These are phyloP conservation scores for Aspergillus hiratsukae DNA, from an alignment of 2,329 filamentous ascomycete genomes.

Conservation along the genomic window DNA sequence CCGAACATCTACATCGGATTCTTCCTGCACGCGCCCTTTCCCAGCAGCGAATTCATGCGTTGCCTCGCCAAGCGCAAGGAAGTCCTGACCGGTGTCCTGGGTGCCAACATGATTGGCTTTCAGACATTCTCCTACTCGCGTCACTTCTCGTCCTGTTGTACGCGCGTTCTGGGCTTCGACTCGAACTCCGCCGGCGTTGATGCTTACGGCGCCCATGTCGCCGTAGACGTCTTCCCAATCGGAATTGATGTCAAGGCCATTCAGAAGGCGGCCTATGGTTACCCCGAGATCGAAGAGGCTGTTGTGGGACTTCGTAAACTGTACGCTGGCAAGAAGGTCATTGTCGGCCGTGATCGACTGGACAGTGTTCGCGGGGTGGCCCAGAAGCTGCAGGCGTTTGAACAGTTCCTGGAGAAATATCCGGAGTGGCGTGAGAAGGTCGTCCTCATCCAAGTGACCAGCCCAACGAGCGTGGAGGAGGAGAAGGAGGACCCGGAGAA, in stretches of 20 bases:
- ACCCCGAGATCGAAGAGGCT: conserved; percentile 66
- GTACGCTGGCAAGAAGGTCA: conserved; percentile 88
- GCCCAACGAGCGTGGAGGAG: conserved; percentile 74
- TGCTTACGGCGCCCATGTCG: conserved; percentile 81
- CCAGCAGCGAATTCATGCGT: conserved; percentile 90
- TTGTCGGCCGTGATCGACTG: conserved; percentile 88
- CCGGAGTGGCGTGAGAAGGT: conserved; percentile 91
- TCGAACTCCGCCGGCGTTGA: conserved; percentile 82
- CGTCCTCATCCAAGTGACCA: conserved; percentile 91
- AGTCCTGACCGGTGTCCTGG: conserved; percentile 81
- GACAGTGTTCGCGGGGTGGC: conserved; percentile 89
- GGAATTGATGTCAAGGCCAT: conserved; percentile 86
- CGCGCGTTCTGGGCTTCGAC: conserved; percentile 82
- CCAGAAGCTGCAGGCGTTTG: conserved; percentile 94
- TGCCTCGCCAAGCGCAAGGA: conserved; percentile 86
- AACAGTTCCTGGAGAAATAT: conserved; percentile 83
- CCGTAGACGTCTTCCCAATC: conserved; percentile 90
- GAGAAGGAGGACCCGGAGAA: conserved; percentile 71
- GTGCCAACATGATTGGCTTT: conserved; percentile 89
- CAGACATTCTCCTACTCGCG: conserved; percentile 93
- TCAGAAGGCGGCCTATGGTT: conserved; percentile 67
- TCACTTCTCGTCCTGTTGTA: conserved; percentile 92
- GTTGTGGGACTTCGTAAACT: conserved; percentile 67
- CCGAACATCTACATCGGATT: conserved; percentile 92
- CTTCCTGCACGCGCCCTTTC: conserved; percentile 91